Base-by-base conservation (phyloP, 2,329 filamentous ascomycete species). In the Monosporascus ibericus region DNA sequence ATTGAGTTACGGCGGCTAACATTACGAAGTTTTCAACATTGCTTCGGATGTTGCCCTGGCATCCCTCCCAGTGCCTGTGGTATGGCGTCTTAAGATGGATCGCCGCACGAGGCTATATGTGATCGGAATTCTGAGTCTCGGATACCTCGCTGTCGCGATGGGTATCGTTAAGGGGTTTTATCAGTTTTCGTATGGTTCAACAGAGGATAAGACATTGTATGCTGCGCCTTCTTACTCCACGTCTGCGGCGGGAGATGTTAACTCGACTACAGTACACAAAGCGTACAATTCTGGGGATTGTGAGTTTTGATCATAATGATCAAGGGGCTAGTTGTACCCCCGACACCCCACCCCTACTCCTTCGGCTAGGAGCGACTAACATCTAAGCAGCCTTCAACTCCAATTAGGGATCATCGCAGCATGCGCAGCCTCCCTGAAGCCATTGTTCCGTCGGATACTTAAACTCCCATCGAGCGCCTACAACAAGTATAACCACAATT, bases 31-130 rank as follows among this genome's bases (percentile, higher is more conserved):
- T 3, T 67, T 72, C 61, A 73, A 75, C 51, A 73, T 75, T 39
- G 64, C 68, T 8, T 74, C 72, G n/a, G 72, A 75, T 49, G 63
- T 74, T 7, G 61, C 68, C n/a, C 72, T 75, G 37, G 72, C 72
- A 1, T 66, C 70, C 1, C 60, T 75, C 18, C 73, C 73, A 1
- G 62, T 74, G 1, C 69, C 70, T 3, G 66, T 76, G 51, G 71
- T 75, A 48, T 71, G 70, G 67, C 59, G 61, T 6, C 58, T 75
- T n/a, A 68, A 75, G 51, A 66, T 72, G 61, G 70, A 69, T 57
- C 58, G 59, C n/a, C 64, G 65, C 15, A 67, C 66, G 1, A 65
- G 68, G 20, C 22, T 75, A 1, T 73, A 74, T 22, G 58, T 76
- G 11, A 67, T 74, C 22, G 62, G 57, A 1, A 69, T 77, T 50